Evolutionary conservation across 768 basidiomycete genomes (phyloP), one percentile per base, ranked within the genome.

Genomic region (Boletus huronensis): DNA sequence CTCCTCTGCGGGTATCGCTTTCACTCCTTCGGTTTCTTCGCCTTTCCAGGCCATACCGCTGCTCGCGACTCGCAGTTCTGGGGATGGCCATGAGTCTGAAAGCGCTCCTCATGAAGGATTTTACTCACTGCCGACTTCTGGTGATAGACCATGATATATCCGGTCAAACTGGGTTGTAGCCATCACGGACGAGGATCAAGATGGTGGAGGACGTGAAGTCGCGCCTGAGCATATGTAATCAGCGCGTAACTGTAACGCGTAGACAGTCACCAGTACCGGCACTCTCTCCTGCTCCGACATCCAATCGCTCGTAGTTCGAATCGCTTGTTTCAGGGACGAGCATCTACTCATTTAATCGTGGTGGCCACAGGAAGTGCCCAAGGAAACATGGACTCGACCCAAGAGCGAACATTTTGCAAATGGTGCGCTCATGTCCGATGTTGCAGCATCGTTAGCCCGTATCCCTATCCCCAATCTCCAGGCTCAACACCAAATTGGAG

Each of bases 1-100:
- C 63, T 92, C 87, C 25, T 70, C 73, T 3, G 82, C 78, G 13
- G 84, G 76, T 54, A 95, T 78, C 11, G 88, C 84, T 13, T 78
- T 77, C 39, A 85, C 80, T 4, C 75, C 73, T 40, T 85, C 84
- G 14, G 76, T 79, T 17, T 90, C 89, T 44, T 82, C 80, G 40
- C 83, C 88, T 58, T 87, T 98, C 97, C 97, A 98, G 6, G 93
- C 97, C 77, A 98, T 86, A 42, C 97, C 97, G 61, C 86, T 90
- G 44, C 79, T 66, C 11, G 93, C 94, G 62, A 99, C 79, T 60
- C 97, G 93, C 57, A 98, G 79, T 75, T 91, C 90, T 92, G 61
- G 14, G 10, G 10, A n/a, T 34, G 32, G 34, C 8, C 45, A 38
- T 67, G 41, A 54, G 50, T 9, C 10, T 25, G 31, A 28, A 21